These are phyloP conservation scores for Crithidia expoeki DNA, from an alignment of 208 protist species.

Conservation along the genomic window DNA sequence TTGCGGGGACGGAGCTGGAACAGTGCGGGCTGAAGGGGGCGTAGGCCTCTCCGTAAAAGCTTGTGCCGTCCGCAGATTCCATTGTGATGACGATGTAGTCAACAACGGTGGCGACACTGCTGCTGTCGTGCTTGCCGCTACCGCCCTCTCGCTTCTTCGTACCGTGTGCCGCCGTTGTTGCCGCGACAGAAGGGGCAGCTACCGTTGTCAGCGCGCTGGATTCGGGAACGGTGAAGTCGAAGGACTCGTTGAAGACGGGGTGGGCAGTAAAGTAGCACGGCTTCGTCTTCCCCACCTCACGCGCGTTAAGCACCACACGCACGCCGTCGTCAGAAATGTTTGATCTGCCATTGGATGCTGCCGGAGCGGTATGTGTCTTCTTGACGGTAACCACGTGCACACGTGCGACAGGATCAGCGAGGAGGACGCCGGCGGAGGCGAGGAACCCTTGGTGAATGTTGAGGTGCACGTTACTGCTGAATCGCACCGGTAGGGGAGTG, in stretches of 20 bases:
- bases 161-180: neutral
- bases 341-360: neutral
- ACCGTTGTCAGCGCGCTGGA: slow-evolving; percentile 47
- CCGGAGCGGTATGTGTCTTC: slow-evolving; percentile 24
- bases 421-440: slow-evolving; percentile 66
- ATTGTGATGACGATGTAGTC: slow-evolving; percentile 64
- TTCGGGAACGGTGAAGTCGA: slow-evolving; percentile 51
- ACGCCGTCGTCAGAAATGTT: slow-evolving; percentile 7
- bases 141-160: slow-evolving; percentile 10
- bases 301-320: slow-evolving; percentile 37
- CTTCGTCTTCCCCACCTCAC: slow-evolving; percentile 46
- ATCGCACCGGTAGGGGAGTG: slow-evolving; percentile 58
- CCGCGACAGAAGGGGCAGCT: slow-evolving; percentile 2
- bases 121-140: neutral
- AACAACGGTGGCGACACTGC: slow-evolving; percentile 32
- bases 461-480: slow-evolving; percentile 72
- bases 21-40: slow-evolving; percentile 80
- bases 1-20: slow-evolving; percentile 32
- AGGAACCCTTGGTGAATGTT: slow-evolving; percentile 80
- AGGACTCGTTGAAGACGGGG: slow-evolving; percentile 54
- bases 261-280: slow-evolving; percentile 57
- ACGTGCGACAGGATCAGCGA: slow-evolving; percentile 73
- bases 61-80: slow-evolving; percentile 38
- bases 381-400: slow-evolving; percentile 74
- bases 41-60: slow-evolving; percentile 69